Evolutionary conservation across 2,329 filamentous ascomycete genomes (phyloP).

Genomic region (Trichoderma lentiforme): DNA sequence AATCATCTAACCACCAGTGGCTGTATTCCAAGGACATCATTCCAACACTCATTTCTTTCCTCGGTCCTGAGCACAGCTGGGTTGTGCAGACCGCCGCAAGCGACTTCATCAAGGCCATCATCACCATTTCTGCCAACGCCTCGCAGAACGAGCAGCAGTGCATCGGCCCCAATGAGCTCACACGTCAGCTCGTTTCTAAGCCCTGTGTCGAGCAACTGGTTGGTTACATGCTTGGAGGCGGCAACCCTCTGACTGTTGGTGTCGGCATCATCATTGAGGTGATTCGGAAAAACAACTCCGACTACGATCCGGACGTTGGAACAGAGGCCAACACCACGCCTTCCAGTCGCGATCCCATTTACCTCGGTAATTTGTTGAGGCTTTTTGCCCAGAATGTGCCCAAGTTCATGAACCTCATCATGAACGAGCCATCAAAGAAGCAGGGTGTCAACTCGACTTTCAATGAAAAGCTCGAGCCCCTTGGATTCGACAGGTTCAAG

Average conservation of each 20-base stretch:
- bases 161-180: constrained; percentile 95
- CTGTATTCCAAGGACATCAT: constrained; percentile 86
- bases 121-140: constrained; percentile 96
- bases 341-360: constrained; percentile 88
- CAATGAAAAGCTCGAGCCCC: constrained; percentile 83
- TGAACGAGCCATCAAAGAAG: constrained; percentile 71
- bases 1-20: constrained; percentile 59
- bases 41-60: constrained; percentile 78
- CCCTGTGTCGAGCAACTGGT: constrained; percentile 82
- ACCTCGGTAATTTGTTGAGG: constrained; percentile 83
- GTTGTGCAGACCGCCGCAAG: constrained; percentile 94
- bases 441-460: constrained; percentile 81
- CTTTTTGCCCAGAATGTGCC: constrained; percentile 89
- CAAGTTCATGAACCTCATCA: constrained; percentile 87
- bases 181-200: constrained; percentile 86
- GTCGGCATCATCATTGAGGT: constrained; percentile 98
- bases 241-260: constrained; percentile 91
- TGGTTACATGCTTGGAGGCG: constrained; percentile 84
- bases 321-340: constrained; percentile 75
- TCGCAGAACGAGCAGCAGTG: constrained; percentile 98
- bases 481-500: constrained; percentile 97
- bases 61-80: constrained; percentile 79
- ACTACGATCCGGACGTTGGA: constrained; percentile 92
- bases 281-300: constrained; percentile 98
- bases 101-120: constrained; percentile 97